phyloP scores from a whole-genome alignment of 2,329 filamentous ascomycete genomes.

The Pyrenophora teres region DNA sequence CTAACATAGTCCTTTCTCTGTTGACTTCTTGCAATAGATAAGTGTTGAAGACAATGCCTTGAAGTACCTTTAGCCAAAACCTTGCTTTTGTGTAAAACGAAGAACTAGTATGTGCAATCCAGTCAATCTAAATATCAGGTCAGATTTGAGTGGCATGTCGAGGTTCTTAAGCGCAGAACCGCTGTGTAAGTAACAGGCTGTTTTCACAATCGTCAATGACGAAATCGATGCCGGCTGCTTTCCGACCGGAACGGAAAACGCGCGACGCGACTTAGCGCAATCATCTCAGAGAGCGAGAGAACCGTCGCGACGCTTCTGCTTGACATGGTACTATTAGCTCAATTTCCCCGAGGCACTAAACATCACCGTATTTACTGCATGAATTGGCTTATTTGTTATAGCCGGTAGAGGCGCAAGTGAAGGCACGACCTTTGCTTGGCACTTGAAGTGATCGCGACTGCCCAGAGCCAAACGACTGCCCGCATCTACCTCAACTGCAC shows the following conservation, averaged over 20 bases:
- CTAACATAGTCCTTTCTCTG: too few relatives aligned
- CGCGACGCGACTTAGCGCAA: slow-evolving; percentile 20
- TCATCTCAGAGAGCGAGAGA: background rate
- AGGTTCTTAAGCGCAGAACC: slow-evolving; percentile 14
- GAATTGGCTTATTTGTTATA: background rate
- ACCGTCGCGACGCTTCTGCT: background rate
- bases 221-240: slow-evolving; percentile 25
- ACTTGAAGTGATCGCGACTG: background rate
- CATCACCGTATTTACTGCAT: too few relatives aligned
- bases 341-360: too few relatives aligned
- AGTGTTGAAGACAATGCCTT: too few relatives aligned
- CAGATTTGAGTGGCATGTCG: slow-evolving; percentile 5
- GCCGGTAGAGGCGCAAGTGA: background rate
- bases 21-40: too few relatives aligned
- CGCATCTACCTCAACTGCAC: background rate
- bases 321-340: too few relatives aligned
- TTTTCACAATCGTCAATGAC: slow-evolving; percentile 26
- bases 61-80: too few relatives aligned
- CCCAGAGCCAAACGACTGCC: background rate
- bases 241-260: slow-evolving; percentile 19
- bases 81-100: too few relatives aligned
- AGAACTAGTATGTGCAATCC: too few relatives aligned
- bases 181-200: slow-evolving; percentile 15
- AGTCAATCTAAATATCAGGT: too few relatives aligned
- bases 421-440: slow-evolving; percentile 1